phyloP scores from a whole-genome alignment of 23 red algal genomes.

The Gracilariopsis chorda region DNA sequence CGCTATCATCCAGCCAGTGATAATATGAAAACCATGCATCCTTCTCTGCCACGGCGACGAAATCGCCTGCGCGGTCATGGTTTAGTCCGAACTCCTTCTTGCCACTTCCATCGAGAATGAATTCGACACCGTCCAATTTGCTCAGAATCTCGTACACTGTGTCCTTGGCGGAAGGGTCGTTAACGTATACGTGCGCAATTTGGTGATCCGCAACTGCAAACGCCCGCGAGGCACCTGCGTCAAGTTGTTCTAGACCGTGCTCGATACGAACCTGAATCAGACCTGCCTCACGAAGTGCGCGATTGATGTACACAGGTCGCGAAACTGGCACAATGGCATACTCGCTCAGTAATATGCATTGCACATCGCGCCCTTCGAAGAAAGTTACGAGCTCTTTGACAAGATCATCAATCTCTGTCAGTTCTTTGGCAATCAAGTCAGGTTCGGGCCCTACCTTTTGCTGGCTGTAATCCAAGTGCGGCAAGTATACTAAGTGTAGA shows the following conservation, averaged over 20 bases:
- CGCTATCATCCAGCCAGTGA: slow-evolving; percentile 69
- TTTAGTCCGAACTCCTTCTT: slow-evolving; percentile 31
- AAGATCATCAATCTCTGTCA: slow-evolving; percentile 58
- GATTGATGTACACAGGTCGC: slow-evolving; percentile 63
- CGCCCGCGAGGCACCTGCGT: slow-evolving; percentile 50
- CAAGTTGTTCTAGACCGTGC: slow-evolving; percentile 52
- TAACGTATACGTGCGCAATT: slow-evolving; percentile 77
- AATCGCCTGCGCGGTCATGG: slow-evolving; percentile 64
- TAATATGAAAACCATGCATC: slow-evolving; percentile 80
- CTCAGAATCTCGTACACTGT: slow-evolving; percentile 12
- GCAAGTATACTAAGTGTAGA: slow-evolving; percentile 69
- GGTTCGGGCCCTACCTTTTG: slow-evolving; percentile 46
- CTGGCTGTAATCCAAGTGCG: slow-evolving; percentile 73
- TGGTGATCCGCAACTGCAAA: slow-evolving; percentile 82
- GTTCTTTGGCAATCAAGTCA: slow-evolving; percentile 36
- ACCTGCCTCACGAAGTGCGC: slow-evolving; percentile 57
- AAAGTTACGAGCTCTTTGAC: slow-evolving; percentile 49
- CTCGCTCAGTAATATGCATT: slow-evolving; percentile 62
- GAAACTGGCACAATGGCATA: slow-evolving; percentile 63
- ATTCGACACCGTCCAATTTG: slow-evolving; percentile 47
- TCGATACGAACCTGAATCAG: slow-evolving; percentile 38
- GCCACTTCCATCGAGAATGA: slow-evolving; percentile 44
- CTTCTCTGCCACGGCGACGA: slow-evolving; percentile 56
- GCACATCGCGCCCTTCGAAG: slow-evolving; percentile 32
- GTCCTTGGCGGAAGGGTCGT: slow-evolving; percentile 31